Conservation (phyloP, 768 basidiomycete genomes). For the Terana coerulea region DNA sequence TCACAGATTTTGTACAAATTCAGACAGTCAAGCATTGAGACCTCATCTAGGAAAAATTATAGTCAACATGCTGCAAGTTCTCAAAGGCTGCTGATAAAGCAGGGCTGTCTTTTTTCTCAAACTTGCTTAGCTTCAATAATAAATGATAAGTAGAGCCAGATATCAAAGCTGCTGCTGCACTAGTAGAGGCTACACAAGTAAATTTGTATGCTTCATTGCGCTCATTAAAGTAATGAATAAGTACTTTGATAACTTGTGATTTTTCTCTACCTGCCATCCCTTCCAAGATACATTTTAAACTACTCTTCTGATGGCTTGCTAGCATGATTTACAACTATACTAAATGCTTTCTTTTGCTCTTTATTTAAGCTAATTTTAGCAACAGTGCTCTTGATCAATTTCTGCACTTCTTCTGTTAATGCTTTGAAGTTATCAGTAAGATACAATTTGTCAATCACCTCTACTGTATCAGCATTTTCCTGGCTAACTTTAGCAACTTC, state of each 20-base stretch:
- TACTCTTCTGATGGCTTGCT: neutral
- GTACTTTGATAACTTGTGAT: constrained; percentile 20
- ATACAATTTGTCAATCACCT: constrained; percentile 5
- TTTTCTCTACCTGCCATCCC: constrained; percentile 25
- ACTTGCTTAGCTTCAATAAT: constrained; percentile 8
- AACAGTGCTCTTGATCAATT: neutral
- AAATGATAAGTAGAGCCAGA: constrained; percentile 23
- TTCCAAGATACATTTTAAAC: constrained; percentile 20
- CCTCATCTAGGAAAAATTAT: constrained; percentile 42
- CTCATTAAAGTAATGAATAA: constrained; percentile 9
- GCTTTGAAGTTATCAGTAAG: neutral
- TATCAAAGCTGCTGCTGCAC: constrained; percentile 19
- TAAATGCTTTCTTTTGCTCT: constrained; percentile 20
- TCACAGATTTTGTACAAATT: constrained; percentile 26
- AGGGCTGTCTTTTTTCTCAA: neutral
- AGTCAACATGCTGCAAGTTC: constrained; percentile 28
- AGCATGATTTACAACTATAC: constrained; percentile 18
- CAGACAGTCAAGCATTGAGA: constrained; percentile 37
- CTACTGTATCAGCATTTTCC: neutral
- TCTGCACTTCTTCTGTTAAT: neutral
- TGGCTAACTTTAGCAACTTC: neutral
- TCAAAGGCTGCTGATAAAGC: neutral
- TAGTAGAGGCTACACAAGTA: constrained; percentile 20
- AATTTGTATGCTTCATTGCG: constrained; percentile 12
- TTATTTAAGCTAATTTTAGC: constrained; percentile 14